Conservation (phyloP, 768 basidiomycete genomes). For the Gymnopilus junonius region DNA sequence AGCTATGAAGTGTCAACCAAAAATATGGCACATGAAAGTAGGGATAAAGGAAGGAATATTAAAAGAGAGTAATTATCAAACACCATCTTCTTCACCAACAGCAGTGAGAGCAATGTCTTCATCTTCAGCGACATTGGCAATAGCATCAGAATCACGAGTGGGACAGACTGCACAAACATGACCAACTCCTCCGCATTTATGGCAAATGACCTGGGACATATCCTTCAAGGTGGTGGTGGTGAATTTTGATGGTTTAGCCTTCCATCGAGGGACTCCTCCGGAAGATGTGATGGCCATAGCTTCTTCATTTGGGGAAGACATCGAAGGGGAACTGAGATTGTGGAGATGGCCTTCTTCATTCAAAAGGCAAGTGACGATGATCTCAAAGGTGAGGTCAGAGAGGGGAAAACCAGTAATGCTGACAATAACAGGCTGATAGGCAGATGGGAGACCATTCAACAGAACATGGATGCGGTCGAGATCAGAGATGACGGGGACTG, state of each 20-base stretch:
- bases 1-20: background rate
- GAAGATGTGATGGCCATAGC: background rate
- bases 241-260: background rate
- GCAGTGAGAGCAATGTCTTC: background rate
- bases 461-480: background rate
- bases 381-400: background rate
- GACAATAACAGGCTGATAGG: conserved; percentile 5
- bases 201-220: background rate
- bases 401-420: conserved; percentile 1
- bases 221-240: background rate
- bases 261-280: background rate
- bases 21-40: background rate
- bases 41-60: background rate
- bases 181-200: conserved; percentile 1
- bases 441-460: background rate
- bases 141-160: background rate
- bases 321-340: background rate
- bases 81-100: background rate
- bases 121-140: background rate
- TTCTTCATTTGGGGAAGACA: background rate
- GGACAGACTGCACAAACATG: background rate
- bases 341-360: conserved; percentile 8
- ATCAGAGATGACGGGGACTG: background rate
- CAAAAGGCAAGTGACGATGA: conserved; percentile 1
- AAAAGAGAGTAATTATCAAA: background rate